Evolutionary conservation across 176 grass and related monocot genomes (phyloP).

Genomic region (Hsuehochloa calcarea): DNA sequence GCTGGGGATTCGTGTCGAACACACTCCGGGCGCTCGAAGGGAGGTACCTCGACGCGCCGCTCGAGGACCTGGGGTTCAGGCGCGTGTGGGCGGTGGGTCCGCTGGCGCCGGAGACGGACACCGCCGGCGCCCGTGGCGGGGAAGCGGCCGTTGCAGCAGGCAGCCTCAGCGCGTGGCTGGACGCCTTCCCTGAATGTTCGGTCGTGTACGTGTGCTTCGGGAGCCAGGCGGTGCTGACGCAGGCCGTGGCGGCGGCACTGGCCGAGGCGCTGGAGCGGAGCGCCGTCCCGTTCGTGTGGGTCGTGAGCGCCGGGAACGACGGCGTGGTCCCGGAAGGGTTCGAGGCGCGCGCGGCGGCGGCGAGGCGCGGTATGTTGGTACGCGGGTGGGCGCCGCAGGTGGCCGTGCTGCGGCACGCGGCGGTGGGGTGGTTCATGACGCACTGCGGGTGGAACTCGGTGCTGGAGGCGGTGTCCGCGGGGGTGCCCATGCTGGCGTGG

Average conservation of each 20-base stretch:
- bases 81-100: conserved; percentile 55
- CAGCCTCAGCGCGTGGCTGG: conserved; percentile 48
- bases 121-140: conserved; percentile 9
- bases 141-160: not conserved
- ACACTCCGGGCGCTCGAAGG: conserved; percentile 45
- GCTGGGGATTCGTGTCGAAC: conserved; percentile 56
- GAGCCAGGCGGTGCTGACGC: conserved; percentile 45
- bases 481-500: conserved; percentile 75
- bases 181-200: conserved; percentile 40
- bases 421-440: conserved; percentile 63
- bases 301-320: conserved; percentile 17
- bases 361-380: conserved; percentile 43
- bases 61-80: conserved; percentile 49
- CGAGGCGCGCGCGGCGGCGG: conserved; percentile 33
- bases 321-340: conserved; percentile 52
- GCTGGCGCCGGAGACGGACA: conserved; percentile 26
- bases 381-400: conserved; percentile 74
- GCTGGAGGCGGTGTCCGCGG: conserved; percentile 51
- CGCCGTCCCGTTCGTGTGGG: conserved; percentile 66
- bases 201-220: conserved; percentile 67
- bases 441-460: conserved; percentile 70
- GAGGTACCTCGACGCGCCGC: conserved; percentile 37
- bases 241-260: conserved; percentile 30
- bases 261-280: conserved; percentile 58
- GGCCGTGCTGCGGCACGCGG: conserved; percentile 50